These are phyloP conservation scores for Phytophthora parvispora DNA, from an alignment of 352 stramenopile species.

Conservation along the genomic window DNA sequence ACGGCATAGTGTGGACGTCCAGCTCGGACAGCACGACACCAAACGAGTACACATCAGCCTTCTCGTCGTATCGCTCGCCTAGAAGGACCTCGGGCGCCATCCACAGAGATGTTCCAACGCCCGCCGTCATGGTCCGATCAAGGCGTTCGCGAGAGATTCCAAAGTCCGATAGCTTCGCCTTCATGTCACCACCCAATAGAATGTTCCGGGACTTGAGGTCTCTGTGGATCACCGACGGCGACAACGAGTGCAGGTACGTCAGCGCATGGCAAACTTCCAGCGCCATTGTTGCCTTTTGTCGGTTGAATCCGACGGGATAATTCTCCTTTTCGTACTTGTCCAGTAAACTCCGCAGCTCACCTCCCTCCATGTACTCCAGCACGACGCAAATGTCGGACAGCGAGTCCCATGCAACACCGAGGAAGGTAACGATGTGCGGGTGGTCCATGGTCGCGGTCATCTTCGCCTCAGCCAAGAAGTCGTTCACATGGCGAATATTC, in stretches of 20 bases:
- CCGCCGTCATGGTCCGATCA: slow-evolving; percentile 44
- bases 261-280: slow-evolving; percentile 47
- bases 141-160: slow-evolving; percentile 48
- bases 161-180: slow-evolving; percentile 75
- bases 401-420: slow-evolving; percentile 54
- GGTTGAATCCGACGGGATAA: slow-evolving; percentile 21
- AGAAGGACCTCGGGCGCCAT: slow-evolving; percentile 70
- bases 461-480: slow-evolving; percentile 52
- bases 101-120: slow-evolving; percentile 71
- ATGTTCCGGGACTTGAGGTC: slow-evolving; percentile 59
- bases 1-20: slow-evolving; percentile 43
- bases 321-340: slow-evolving; percentile 34
- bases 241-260: slow-evolving; percentile 48
- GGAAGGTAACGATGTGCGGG: slow-evolving; percentile 44
- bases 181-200: slow-evolving; percentile 52
- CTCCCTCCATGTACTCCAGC: slow-evolving; percentile 62
- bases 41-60: slow-evolving; percentile 71
- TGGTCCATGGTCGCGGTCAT: slow-evolving; percentile 46
- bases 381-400: slow-evolving; percentile 54
- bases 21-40: slow-evolving; percentile 70
- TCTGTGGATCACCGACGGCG: slow-evolving; percentile 36
- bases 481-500: slow-evolving; percentile 41
- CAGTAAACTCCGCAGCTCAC: slow-evolving; percentile 49
- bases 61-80: slow-evolving; percentile 63
- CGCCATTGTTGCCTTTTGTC: slow-evolving; percentile 32